Evolutionary conservation across 495 filamentous ascomycete genomes (phyloP).

Genomic region (Xylaria intraflava): DNA sequence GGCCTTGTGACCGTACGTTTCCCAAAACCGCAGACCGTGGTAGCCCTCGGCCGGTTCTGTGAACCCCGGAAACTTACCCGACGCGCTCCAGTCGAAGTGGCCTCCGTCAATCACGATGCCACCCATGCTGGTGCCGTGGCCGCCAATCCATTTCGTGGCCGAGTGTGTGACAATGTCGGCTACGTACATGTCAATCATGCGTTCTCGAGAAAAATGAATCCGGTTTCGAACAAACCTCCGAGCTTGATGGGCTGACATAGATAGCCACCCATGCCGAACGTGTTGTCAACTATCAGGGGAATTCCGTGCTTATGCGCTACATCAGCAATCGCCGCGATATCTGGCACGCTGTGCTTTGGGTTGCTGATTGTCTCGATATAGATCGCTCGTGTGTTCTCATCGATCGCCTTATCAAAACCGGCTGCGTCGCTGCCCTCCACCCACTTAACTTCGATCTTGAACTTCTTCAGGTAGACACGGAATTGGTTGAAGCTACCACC

Average conservation of each 20-base stretch:
- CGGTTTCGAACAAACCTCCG: conserved; percentile 20
- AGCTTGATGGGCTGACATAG: conserved; percentile 32
- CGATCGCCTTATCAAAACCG: conserved; percentile 30
- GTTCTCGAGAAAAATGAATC: neutral
- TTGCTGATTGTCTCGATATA: conserved; percentile 40
- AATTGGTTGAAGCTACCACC: conserved; percentile 40
- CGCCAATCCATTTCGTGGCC: conserved; percentile 39
- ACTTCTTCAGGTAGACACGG: conserved; percentile 36
- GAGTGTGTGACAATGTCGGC: conserved; percentile 40
- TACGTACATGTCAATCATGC: conserved; percentile 19
- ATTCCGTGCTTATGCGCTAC: conserved; percentile 37
- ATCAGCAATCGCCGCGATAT: conserved; percentile 34
- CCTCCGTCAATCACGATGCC: conserved; percentile 39
- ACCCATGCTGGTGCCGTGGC: conserved; percentile 39
- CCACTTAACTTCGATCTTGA: conserved; percentile 36
- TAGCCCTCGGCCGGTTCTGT: conserved; percentile 37
- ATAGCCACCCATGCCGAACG: conserved; percentile 40
- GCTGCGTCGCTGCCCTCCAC: conserved; percentile 33
- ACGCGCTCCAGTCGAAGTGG: conserved; percentile 37
- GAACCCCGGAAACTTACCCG: conserved; percentile 36
- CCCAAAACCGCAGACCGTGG: conserved; percentile 39
- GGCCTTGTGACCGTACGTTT: conserved; percentile 35
- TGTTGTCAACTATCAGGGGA: conserved; percentile 37
- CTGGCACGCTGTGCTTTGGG: conserved; percentile 37
- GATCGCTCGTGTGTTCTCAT: conserved; percentile 36